Evolutionary conservation across 2,329 filamentous ascomycete species (phyloP).

Genomic region (Blumeria graminis): DNA sequence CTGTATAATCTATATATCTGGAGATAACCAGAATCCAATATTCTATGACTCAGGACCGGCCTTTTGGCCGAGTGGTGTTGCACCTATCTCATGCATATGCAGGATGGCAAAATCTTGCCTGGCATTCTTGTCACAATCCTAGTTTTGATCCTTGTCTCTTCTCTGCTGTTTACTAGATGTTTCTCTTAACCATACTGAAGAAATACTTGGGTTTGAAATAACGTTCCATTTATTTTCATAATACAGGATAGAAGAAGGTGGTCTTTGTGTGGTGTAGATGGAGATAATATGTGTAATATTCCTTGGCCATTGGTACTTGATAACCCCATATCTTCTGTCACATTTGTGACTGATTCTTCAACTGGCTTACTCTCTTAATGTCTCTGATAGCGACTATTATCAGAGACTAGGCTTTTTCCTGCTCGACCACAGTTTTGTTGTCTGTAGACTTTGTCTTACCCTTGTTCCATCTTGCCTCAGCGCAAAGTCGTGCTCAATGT

Average conservation of each 20-base stretch:
- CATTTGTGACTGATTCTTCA: not conserved
- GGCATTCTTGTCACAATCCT: too few relatives aligned
- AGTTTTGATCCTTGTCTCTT: too few relatives aligned
- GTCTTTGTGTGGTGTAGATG: slow-evolving; percentile 1
- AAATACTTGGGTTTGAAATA: not conserved
- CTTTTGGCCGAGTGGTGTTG: too few relatives aligned
- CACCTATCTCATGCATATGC: too few relatives aligned
- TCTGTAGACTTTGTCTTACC: not conserved
- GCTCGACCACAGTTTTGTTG: not conserved
- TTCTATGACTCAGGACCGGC: too few relatives aligned
- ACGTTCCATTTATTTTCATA: not conserved
- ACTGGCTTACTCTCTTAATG: not conserved
- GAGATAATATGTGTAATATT: slow-evolving; percentile 1
- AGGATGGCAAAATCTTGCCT: too few relatives aligned
- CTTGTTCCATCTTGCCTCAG: not conserved
- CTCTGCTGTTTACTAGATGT: too few relatives aligned
- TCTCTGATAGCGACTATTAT: not conserved
- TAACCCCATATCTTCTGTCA: not conserved
- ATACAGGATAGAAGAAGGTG: not conserved
- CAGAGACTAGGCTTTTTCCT: not conserved
- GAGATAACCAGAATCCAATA: too few relatives aligned
- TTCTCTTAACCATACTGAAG: not conserved
- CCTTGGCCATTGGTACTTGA: not conserved
- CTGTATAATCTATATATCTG: too few relatives aligned
- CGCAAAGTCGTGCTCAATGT: not conserved